phyloP scores from a whole-genome alignment of 371 early-diverging fungal species.

The Apophysomyces trapeziformis region DNA sequence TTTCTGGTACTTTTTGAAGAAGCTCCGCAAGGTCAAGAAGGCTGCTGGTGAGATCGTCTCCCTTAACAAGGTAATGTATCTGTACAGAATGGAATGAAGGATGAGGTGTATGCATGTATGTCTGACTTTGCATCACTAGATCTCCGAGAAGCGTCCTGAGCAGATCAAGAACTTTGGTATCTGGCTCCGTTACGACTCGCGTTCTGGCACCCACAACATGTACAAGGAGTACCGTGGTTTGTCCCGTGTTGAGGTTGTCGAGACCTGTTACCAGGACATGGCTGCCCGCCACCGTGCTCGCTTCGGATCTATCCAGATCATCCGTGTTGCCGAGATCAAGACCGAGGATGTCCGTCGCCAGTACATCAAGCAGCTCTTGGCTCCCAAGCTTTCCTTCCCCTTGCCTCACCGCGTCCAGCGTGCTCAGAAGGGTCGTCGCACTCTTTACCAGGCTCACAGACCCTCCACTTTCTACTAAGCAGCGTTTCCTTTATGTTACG shows the following conservation, averaged over 20 bases:
- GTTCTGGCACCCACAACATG: constrained; percentile 99
- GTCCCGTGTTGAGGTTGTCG: constrained; percentile 94
- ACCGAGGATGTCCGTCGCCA: constrained; percentile 93
- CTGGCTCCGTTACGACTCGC: constrained; percentile 99
- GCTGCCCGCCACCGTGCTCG: constrained; percentile 99
- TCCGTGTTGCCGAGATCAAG: constrained; percentile 94
- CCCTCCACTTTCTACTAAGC: constrained; percentile 88
- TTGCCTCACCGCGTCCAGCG: constrained; percentile 95
- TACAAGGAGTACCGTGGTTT: constrained; percentile 99
- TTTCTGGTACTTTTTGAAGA: constrained; percentile 99
- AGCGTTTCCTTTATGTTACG: constrained; percentile 1
- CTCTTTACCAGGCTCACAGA: constrained; percentile 89
- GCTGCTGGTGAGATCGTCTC: constrained; percentile 97
- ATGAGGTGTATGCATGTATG: background rate
- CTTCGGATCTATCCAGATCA: constrained; percentile 97
- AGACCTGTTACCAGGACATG: constrained; percentile 98
- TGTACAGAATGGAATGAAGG: background rate
- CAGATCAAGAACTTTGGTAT: constrained; percentile 99
- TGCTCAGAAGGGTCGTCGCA: constrained; percentile 68
- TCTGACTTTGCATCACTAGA: constrained; percentile 46
- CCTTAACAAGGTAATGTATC: constrained; percentile 82
- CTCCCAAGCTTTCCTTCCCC: constrained; percentile 94
- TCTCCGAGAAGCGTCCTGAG: constrained; percentile 93
- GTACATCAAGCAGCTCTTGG: constrained; percentile 95
- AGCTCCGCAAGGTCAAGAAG: constrained; percentile 99